phyloP scores from a whole-genome alignment of 192 early-diverging fungal genomes.

The Rhizophagus clarus region DNA sequence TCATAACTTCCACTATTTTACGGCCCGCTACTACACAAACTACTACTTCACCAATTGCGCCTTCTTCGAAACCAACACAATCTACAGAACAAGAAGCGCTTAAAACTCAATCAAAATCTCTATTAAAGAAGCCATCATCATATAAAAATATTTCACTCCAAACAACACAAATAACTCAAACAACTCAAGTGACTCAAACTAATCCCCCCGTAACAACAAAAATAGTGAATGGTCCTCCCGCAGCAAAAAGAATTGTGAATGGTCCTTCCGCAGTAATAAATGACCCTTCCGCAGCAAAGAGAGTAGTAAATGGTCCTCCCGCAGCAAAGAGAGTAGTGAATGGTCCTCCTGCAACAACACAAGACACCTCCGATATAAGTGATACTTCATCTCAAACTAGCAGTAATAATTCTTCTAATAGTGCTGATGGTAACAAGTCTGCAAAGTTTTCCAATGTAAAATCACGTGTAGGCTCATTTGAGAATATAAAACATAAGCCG shows the following conservation, averaged over 20 bases:
- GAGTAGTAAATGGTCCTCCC: no score
- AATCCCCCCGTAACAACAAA: neutral
- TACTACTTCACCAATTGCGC: neutral
- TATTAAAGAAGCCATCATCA: neutral
- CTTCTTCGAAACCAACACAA: neutral
- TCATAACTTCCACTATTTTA: neutral
- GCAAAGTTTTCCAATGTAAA: conserved; percentile 35
- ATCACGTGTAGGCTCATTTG: conserved; percentile 48
- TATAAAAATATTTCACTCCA: no score
- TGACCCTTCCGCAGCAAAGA: no score
- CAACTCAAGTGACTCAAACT: neutral
- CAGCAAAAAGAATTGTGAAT: no score
- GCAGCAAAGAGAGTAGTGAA: no score
- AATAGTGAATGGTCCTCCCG: no score
- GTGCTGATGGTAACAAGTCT: conserved; percentile 26
- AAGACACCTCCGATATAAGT: no score
- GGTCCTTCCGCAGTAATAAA: no score
- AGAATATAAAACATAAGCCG: conserved; percentile 50
- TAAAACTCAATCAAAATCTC: neutral
- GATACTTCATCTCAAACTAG: conserved; percentile 33
- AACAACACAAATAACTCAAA: neutral
- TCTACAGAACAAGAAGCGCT: neutral
- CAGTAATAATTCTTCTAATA: conserved; percentile 25
- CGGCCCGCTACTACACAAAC: no score
- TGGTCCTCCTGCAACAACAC: no score